A percentile compares a stretch with the other conserved stretches of the same genome.
phyloP scores from a whole-genome alignment of 495 filamentous ascomycete genomes.

The Cercophora sp. region DNA sequence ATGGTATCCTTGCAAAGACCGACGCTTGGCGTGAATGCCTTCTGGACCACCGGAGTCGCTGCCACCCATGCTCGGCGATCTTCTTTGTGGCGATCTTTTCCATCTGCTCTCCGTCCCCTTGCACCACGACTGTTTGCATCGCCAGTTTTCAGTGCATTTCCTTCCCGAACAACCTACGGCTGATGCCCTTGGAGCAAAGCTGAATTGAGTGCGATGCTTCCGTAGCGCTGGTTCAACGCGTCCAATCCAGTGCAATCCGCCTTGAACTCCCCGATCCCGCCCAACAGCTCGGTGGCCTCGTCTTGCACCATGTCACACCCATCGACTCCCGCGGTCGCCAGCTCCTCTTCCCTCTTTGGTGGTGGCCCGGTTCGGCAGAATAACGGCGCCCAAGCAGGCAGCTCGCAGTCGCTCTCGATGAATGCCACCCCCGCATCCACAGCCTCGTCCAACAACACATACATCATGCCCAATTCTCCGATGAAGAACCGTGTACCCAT shows the following conservation, averaged over 20 bases:
- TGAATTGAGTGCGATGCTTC: constrained; percentile 6
- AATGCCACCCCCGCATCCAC: constrained; percentile 41
- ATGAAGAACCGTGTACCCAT: constrained; percentile 56
- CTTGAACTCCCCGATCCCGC: background rate
- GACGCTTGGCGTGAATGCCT: no score
- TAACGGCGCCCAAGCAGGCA: background rate
- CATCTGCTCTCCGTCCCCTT: no score
- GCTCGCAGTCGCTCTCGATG: constrained; percentile 19
- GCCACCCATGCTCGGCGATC: no score
- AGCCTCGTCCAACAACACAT: constrained; percentile 68
- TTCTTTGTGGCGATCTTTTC: no score
- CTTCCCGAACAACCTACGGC: no score
- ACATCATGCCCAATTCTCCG: constrained; percentile 79
- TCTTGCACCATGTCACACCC: constrained; percentile 28
- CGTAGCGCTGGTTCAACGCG: background rate
- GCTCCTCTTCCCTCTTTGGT: constrained; percentile 31
- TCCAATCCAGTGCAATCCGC: background rate
- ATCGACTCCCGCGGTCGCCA: constrained; percentile 22
- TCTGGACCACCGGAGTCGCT: no score
- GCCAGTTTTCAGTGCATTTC: no score
- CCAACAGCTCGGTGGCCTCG: background rate
- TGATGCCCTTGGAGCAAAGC: no score
- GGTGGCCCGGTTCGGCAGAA: constrained; percentile 12
- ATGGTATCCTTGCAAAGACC: no score
- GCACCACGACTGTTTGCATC: no score